Conservation (phyloP, 169 alveolate genomes). For the Babesia caballi region DNA sequence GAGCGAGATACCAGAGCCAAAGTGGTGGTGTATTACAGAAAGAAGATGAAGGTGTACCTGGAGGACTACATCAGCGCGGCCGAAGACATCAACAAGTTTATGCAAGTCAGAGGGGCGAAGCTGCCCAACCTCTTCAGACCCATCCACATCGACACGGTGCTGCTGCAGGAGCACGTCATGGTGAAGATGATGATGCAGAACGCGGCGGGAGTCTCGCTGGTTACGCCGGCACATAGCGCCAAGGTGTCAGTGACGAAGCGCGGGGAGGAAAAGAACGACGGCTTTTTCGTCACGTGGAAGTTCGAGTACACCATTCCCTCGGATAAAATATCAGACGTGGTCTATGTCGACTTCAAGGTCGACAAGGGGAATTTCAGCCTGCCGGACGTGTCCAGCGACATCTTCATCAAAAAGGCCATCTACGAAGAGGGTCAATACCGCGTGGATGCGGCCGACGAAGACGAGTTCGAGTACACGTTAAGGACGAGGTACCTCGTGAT, state of each 20-base stretch:
- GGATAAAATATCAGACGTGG: background rate
- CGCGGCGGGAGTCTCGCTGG: background rate
- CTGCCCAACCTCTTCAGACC: background rate
- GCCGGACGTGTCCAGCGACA: background rate
- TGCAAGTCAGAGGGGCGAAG: background rate
- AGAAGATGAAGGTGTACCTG: background rate
- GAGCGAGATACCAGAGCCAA: background rate
- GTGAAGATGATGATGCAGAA: slow-evolving; percentile 14
- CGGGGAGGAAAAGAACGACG: background rate
- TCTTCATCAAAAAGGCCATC: background rate
- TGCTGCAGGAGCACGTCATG: background rate
- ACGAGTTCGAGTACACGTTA: background rate
- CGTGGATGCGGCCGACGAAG: background rate
- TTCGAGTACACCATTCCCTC: background rate
- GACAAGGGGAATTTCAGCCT: background rate
- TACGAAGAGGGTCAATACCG: background rate
- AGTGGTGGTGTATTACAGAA: slow-evolving; percentile 5
- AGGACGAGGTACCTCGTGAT: background rate
- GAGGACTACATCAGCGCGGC: background rate
- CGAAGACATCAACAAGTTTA: background rate
- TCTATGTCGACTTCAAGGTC: background rate
- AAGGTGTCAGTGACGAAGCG: background rate
- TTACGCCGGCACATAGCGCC: background rate
- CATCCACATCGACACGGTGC: slow-evolving; percentile 4
- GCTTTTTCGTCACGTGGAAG: background rate